Percentiles rank a stretch among this genome's conserved stretches.
Evolutionary conservation across 2,329 filamentous ascomycete genomes (phyloP).

Genomic region (Sporothrix euskadiensis): DNA sequence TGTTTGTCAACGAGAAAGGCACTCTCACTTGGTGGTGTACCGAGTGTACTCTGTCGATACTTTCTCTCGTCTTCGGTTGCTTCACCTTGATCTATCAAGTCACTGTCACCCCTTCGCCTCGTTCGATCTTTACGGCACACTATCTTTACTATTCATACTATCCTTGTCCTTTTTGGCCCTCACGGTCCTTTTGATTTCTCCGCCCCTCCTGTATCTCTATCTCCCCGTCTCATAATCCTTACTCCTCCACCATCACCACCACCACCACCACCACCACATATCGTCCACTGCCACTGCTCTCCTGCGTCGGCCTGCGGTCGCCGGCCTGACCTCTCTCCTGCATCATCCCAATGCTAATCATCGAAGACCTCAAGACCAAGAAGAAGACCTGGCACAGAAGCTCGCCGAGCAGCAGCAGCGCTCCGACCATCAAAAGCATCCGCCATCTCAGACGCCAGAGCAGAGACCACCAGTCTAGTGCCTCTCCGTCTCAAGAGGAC

Average conservation of each 20-base stretch:
- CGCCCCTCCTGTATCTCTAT: neutral
- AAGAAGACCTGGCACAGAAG: slow-evolving; percentile 44
- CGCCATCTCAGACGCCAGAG: neutral
- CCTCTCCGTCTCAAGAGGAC: slow-evolving; percentile 22
- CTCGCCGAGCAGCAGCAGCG: slow-evolving; percentile 18
- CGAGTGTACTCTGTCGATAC: neutral
- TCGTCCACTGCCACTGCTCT: neutral
- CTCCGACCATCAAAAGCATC: slow-evolving; percentile 25
- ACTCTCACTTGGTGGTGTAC: neutral
- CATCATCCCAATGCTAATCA: slow-evolving; percentile 51
- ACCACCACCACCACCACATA: too few relatives aligned
- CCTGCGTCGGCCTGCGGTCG: neutral
- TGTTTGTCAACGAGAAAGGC: neutral
- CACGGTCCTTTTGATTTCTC: neutral
- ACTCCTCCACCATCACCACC: neutral
- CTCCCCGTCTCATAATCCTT: neutral
- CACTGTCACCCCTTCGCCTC: neutral
- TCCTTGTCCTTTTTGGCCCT: neutral
- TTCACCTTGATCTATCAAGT: neutral
- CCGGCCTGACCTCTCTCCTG: slow-evolving; percentile 15
- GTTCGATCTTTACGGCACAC: neutral
- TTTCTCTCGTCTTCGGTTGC: neutral
- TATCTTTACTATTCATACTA: neutral
- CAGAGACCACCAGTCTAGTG: slow-evolving; percentile 8
- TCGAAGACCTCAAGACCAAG: slow-evolving; percentile 50